Evolutionary conservation across 2,329 filamentous ascomycete genomes (phyloP).

Genomic region (Hymenoscyphus fructigenus): DNA sequence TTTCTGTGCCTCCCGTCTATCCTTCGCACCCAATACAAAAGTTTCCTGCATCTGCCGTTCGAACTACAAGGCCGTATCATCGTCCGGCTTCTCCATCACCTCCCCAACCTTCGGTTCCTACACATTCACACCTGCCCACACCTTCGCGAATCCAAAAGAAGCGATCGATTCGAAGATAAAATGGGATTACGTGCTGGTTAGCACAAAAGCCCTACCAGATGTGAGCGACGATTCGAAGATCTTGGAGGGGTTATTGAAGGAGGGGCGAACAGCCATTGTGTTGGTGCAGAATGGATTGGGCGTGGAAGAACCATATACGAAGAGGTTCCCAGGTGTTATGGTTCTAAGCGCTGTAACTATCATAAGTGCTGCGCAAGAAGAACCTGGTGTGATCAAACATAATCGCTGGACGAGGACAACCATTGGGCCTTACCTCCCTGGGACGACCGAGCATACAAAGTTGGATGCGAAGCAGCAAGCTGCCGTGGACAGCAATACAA

Average conservation of each 20-base stretch:
- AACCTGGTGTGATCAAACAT: constrained; percentile 62
- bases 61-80: constrained; percentile 65
- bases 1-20: constrained; percentile 69
- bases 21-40: constrained; percentile 52
- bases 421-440: constrained; percentile 62
- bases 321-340: constrained; percentile 58
- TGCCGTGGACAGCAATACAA: constrained; percentile 37
- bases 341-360: constrained; percentile 70
- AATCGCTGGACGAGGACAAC: constrained; percentile 74
- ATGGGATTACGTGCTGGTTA: constrained; percentile 44
- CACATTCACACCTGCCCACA: constrained; percentile 58
- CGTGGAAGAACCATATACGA: constrained; percentile 54
- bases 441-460: constrained; percentile 38
- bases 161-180: constrained; percentile 31
- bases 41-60: constrained; percentile 73
- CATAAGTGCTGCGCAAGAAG: constrained; percentile 64
- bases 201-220: constrained; percentile 37
- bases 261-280: constrained; percentile 30
- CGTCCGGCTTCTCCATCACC: constrained; percentile 60
- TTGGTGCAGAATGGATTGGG: constrained; percentile 36
- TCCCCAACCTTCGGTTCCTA: constrained; percentile 69
- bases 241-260: constrained; percentile 28
- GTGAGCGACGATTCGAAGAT: constrained; percentile 33
- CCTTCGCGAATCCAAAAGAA: constrained; percentile 58
- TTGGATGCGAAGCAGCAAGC: constrained; percentile 8